Percentiles rank a stretch among this genome's conserved stretches.
Evolutionary conservation across 2,329 filamentous ascomycete species (phyloP).

Genomic region (Plectosphaerella plurivora): DNA sequence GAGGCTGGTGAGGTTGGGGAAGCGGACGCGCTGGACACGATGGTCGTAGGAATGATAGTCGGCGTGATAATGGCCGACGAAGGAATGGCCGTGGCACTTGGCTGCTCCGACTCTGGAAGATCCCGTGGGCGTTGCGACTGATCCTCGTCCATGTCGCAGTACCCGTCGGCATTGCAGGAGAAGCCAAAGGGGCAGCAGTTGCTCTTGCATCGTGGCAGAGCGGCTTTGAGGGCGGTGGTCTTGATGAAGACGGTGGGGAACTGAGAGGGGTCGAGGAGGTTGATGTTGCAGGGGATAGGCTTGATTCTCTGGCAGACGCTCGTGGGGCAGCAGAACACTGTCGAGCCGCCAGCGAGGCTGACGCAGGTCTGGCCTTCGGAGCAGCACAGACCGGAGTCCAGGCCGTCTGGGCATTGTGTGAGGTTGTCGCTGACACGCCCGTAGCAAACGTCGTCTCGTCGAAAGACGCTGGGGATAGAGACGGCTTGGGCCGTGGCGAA

Average conservation of each 20-base stretch:
- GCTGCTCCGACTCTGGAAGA: conserved; percentile 6
- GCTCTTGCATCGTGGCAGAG: conserved; percentile 52
- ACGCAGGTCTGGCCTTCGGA: conserved; percentile 48
- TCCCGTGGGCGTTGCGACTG: conserved; percentile 33
- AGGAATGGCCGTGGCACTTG: conserved; percentile 17
- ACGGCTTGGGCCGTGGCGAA: conserved; percentile 33
- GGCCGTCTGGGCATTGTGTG: conserved; percentile 45
- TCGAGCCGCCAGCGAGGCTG: conserved; percentile 58
- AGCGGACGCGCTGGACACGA: conserved; percentile 8
- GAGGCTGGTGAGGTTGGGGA: conserved; percentile 16
- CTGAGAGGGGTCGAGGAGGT: conserved; percentile 52
- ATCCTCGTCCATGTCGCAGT: conserved; percentile 50
- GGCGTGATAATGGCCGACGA: conserved; percentile 12
- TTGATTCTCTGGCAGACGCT: conserved; percentile 58
- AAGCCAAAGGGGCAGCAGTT: conserved; percentile 72
- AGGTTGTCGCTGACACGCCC: conserved; percentile 32
- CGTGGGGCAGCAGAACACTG: conserved; percentile 65
- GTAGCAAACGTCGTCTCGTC: conserved; percentile 42
- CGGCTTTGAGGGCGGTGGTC: conserved; percentile 55
- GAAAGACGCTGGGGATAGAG: conserved; percentile 33
- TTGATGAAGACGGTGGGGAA: conserved; percentile 60
- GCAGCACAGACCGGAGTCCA: conserved; percentile 68
- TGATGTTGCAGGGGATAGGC: conserved; percentile 61
- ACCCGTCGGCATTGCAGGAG: conserved; percentile 44
- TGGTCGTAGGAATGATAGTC: conserved; percentile 1